Evolutionary conservation across 1,139 yeast species (phyloP), one percentile per base, ranked within the genome.

Genomic region (Pichia cactophila): DNA sequence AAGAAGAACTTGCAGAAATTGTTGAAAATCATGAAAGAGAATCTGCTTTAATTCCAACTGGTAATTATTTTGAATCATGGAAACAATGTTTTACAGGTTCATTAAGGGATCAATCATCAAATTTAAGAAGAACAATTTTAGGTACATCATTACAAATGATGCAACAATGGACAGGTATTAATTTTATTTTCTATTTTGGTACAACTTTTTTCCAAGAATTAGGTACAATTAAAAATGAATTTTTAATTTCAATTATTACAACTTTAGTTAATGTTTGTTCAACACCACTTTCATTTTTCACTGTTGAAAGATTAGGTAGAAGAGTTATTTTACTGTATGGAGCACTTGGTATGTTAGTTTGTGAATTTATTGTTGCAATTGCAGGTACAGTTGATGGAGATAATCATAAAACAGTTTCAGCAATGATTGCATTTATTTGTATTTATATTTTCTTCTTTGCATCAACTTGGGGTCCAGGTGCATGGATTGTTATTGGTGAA

Each of bases 121-220:
- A 65, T 54, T 52, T 65, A 35, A 64, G 68, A 64, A 69, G 74
- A 58, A 66, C 57, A 11, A 54, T 54, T 26, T 45, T 54, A 28
- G 56, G 57, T 59, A 62, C 71, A 35, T 67, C 70, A 43, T 56
- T 72, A 47, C 79, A 75, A 60, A 76, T 79, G 58, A 74, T 80
- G 70, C 86, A 81, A 68, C 88, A 83, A 67, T 74, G 82, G 70
- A 81, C 87, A 47, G 90, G 89, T 67, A 74, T 82, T 61, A 83
- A 83, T 70, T 84, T 83, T 62, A 78, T 83, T 61, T 81, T 80
- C 65, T 81, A 80, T 69, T 81, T 72, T 57, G 86, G 86, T 62
- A 81, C 87, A 26, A 74, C 83, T 35, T 80, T 81, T 68, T 81
- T 81, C 72, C 61, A 67, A 56, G 67, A 72, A 58, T 66, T 71